These are phyloP conservation scores for Pseudogymnoascus sp. DNA, from an alignment of 2,329 filamentous ascomycete species.

Conservation along the genomic window DNA sequence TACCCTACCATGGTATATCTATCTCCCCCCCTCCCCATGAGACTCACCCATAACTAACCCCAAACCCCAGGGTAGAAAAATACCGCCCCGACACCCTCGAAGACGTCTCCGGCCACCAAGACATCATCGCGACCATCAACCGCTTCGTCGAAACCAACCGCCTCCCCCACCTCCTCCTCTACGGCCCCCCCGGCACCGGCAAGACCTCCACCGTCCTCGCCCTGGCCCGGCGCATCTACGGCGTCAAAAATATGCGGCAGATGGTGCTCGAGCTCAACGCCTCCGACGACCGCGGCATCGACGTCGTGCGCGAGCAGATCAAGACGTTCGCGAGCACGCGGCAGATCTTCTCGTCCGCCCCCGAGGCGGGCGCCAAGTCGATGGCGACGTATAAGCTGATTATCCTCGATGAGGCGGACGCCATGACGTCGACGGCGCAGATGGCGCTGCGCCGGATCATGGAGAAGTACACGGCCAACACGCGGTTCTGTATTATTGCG, in stretches of 20 bases:
- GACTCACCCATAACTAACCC: not conserved
- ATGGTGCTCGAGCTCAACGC: conserved; percentile 98
- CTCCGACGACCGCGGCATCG: conserved; percentile 93
- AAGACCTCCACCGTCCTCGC: conserved; percentile 97
- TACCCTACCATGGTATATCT: conserved; percentile 72
- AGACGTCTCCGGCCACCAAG: conserved; percentile 93
- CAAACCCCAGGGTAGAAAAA: conserved; percentile 74
- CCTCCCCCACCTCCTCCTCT: conserved; percentile 89
- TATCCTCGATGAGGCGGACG: conserved; percentile 96
- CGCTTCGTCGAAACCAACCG: conserved; percentile 93
- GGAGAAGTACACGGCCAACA: conserved; percentile 99
- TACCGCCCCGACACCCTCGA: conserved; percentile 82
- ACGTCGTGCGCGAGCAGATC: conserved; percentile 97
- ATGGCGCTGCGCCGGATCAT: conserved; percentile 96
- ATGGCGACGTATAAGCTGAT: conserved; percentile 88
- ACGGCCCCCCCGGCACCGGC: conserved; percentile 91
- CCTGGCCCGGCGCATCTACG: conserved; percentile 87
- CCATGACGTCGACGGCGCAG: conserved; percentile 97
- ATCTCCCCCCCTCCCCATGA: too few species aligned
- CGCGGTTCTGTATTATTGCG: conserved; percentile 94
- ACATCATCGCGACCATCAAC: conserved; percentile 96
- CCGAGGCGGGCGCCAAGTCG: conserved; percentile 37
- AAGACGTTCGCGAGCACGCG: conserved; percentile 98
- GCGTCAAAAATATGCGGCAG: conserved; percentile 83
- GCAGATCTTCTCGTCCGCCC: conserved; percentile 77